Evolutionary conservation across 2,329 filamentous ascomycete genomes (phyloP).

Genomic region (Aspergillus floridensis): DNA sequence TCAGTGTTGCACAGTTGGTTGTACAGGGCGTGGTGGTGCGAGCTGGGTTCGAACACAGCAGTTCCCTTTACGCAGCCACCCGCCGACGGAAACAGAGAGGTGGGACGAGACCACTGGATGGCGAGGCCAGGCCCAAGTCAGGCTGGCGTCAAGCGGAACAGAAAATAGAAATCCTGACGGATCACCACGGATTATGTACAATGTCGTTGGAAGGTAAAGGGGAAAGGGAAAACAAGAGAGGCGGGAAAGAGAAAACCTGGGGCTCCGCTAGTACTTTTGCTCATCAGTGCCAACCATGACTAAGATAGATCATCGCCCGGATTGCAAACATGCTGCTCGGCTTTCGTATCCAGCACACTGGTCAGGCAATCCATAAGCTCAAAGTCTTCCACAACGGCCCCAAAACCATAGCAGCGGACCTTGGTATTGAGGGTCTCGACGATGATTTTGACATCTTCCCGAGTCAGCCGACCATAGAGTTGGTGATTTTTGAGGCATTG

Average conservation of each 20-base stretch:
- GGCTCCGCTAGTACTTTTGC: background rate
- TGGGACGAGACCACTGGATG: too few relatives aligned
- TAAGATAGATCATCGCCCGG: constrained; percentile 35
- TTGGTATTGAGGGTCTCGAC: constrained; percentile 73
- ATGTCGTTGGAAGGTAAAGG: too few relatives aligned
- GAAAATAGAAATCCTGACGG: background rate
- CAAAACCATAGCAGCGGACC: constrained; percentile 85
- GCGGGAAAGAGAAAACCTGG: background rate
- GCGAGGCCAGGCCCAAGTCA: too few relatives aligned
- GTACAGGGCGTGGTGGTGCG: background rate
- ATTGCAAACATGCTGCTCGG: constrained; percentile 28
- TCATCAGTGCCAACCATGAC: constrained; percentile 18
- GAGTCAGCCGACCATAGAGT: constrained; percentile 63
- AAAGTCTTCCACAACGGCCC: constrained; percentile 68
- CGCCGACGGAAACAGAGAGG: background rate
- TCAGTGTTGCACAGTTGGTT: background rate
- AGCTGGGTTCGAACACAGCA: background rate
- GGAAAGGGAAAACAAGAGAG: too few relatives aligned
- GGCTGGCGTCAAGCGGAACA: background rate
- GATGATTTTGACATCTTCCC: constrained; percentile 68
- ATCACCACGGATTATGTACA: too few relatives aligned
- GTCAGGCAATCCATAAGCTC: constrained; percentile 69
- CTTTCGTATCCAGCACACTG: constrained; percentile 56
- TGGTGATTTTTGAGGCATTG: constrained; percentile 74
- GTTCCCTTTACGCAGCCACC: background rate